Conservation (phyloP, 768 basidiomycete genomes). For the Favolaschia claudopus region DNA sequence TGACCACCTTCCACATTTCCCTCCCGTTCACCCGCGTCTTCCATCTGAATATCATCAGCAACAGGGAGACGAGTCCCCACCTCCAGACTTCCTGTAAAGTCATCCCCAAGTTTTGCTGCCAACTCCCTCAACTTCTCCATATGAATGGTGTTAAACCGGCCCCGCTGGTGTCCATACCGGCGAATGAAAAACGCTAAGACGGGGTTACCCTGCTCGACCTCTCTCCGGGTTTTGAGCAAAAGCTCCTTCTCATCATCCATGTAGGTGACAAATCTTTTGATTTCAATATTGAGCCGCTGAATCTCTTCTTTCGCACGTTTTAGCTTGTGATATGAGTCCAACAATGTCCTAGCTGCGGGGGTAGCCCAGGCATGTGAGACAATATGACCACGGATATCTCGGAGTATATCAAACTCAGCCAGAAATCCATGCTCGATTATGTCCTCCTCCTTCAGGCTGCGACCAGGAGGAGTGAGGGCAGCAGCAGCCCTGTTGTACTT, state of each 20-base stretch:
- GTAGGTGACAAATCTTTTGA: neutral
- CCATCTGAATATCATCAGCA: no score
- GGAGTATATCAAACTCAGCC: neutral
- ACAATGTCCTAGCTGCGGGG: neutral
- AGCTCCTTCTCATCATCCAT: slow-evolving; percentile 6
- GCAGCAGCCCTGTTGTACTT: neutral
- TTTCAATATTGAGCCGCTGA: neutral
- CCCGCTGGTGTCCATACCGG: neutral
- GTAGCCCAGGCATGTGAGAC: neutral
- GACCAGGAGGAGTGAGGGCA: neutral
- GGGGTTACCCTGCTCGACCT: neutral
- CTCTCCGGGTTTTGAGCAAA: neutral
- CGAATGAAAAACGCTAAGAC: neutral
- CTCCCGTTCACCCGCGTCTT: no score
- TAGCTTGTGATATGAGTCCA: neutral
- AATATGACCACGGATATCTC: neutral
- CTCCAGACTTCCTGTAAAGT: no score
- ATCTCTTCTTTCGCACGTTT: neutral
- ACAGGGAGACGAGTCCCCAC: no score
- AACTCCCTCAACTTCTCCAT: no score
- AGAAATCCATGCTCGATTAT: neutral
- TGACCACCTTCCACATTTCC: no score
- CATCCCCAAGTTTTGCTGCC: no score
- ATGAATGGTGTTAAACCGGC: neutral
- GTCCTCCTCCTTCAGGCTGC: neutral